These are phyloP conservation scores for Ormosia emarginata DNA, from an alignment of 306 rosid species.

Conservation along the genomic window DNA sequence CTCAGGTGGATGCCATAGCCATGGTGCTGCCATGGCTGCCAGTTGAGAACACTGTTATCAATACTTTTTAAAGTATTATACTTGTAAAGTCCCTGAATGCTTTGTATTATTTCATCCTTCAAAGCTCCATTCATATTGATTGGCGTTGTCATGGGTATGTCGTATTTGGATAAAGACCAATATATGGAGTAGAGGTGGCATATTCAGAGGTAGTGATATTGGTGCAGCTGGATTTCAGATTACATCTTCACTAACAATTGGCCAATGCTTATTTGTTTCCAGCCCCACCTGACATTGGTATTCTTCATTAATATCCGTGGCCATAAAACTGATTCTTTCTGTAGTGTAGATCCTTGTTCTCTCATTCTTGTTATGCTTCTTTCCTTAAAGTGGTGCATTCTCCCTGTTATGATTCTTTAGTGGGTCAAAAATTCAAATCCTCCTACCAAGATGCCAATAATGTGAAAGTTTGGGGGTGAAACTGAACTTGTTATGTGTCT, in stretches of 20 bases:
- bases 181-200: neutral
- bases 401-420: neutral
- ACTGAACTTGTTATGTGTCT: neutral
- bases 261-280: neutral
- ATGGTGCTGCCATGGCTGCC: neutral
- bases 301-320: neutral
- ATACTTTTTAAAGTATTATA: neutral
- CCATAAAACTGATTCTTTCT: neutral
- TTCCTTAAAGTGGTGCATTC: neutral
- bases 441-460: neutral
- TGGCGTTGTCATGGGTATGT: neutral
- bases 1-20: neutral
- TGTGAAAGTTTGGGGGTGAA: neutral
- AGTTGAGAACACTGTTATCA: neutral
- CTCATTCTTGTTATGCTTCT: neutral
- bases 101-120: slow-evolving; percentile 8
- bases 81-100: neutral
- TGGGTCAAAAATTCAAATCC: neutral
- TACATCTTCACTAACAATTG: neutral
- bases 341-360: neutral
- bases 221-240: neutral
- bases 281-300: neutral
- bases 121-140: neutral
- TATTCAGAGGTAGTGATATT: neutral
- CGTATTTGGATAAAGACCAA: neutral